These are phyloP conservation scores for Periconia digitata DNA, from an alignment of 2,329 filamentous ascomycete genomes.

Conservation along the genomic window DNA sequence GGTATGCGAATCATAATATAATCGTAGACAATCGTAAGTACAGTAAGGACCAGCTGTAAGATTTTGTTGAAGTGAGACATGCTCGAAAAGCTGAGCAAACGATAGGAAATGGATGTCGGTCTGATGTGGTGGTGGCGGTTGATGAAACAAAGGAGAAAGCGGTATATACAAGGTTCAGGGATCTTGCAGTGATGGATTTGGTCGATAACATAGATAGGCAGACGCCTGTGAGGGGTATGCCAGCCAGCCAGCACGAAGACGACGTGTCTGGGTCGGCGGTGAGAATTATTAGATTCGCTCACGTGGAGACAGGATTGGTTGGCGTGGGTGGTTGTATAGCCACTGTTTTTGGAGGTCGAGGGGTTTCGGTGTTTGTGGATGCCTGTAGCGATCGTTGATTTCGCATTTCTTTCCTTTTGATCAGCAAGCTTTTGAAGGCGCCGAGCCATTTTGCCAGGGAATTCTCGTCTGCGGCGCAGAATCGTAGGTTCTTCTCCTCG, in stretches of 20 bases:
- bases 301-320: not conserved
- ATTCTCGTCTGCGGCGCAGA: slow-evolving; percentile 73
- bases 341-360: slow-evolving; percentile 11
- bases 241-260: not conserved
- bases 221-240: not conserved
- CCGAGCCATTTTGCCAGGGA: slow-evolving; percentile 81
- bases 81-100: not conserved
- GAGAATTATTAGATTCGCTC: not conserved
- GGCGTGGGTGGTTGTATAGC: slow-evolving; percentile 1
- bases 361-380: slow-evolving; percentile 12
- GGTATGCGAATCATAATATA: not conserved
- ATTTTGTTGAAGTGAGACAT: not conserved
- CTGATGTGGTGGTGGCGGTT: not conserved
- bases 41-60: not conserved
- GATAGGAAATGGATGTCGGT: not conserved
- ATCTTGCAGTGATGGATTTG: not conserved
- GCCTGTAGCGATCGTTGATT: slow-evolving; percentile 23
- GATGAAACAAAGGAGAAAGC: slow-evolving; percentile 6
- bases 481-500: slow-evolving; percentile 69
- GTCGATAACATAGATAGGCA: not conserved
- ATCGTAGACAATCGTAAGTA: not conserved
- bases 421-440: slow-evolving; percentile 82
- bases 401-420: slow-evolving; percentile 63
- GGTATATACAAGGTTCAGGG: slow-evolving; percentile 9
- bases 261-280: not conserved